Conservation (phyloP, 257 asterid genomes). For the Lithospermum erythrorhizon region DNA sequence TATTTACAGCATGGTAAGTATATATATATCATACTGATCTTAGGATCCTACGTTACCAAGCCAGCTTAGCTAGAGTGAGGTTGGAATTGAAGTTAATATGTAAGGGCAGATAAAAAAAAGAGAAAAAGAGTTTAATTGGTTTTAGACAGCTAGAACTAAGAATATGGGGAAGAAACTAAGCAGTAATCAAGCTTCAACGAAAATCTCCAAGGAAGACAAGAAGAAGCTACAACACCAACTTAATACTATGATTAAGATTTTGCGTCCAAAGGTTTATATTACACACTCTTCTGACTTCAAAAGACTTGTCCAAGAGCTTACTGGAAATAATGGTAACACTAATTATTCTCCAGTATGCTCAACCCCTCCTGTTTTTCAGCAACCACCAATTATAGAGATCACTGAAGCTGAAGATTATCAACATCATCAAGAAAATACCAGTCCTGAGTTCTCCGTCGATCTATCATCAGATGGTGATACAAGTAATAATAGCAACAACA, state of each 20-base stretch:
- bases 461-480: too few relatives aligned
- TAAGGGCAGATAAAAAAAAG: background rate
- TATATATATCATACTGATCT: background rate
- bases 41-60: conserved; percentile 9
- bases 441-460: too few relatives aligned
- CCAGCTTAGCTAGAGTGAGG: conserved; percentile 10
- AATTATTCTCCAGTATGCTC: too few relatives aligned
- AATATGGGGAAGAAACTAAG: conserved; percentile 31
- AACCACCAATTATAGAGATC: too few relatives aligned
- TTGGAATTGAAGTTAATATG: conserved; percentile 11
- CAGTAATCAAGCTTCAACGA: conserved; percentile 15
- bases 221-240: conserved; percentile 23
- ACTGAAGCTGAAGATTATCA: too few relatives aligned
- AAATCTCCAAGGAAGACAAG: conserved; percentile 21
- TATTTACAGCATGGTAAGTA: background rate
- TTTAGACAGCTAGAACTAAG: too few relatives aligned
- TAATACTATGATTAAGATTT: conserved; percentile 22
- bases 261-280: conserved; percentile 40
- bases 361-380: too few relatives aligned
- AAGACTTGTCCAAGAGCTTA: conserved; percentile 41
- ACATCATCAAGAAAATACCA: too few relatives aligned
- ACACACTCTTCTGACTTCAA: conserved; percentile 37
- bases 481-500: too few relatives aligned
- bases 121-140: background rate
- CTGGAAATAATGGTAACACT: conserved; percentile 18